Base-by-base conservation (phyloP, 2,329 filamentous ascomycete species). In the Rhynchosporium graminicola region DNA sequence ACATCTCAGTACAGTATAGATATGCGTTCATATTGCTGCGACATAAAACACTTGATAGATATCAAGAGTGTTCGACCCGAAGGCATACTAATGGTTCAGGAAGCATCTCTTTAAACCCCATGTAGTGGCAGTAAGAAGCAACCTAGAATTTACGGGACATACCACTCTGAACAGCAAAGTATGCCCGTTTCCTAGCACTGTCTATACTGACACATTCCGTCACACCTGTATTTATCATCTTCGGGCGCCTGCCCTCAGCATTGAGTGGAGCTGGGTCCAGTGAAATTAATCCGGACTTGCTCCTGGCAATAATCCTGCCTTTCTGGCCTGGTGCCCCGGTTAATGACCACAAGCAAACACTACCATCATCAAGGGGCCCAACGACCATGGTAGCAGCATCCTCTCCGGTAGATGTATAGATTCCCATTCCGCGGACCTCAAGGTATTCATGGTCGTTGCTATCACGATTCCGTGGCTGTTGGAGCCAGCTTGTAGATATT, bases 131-230 rank as follows among this genome's bases (percentile, higher is more conserved):
- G 40, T 20, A 38, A 38, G 10, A 26, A 33, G 43, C n/a, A 51
- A 42, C 15, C 33, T 40, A 29, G 40, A 55, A 60, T 31, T 26
- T 54, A 54, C 51, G 50, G 15, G 13, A 68, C 83, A 76, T 75
- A 86, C 84, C 80, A 71, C 87, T 88, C 60, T 90, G 87, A 10
- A 95, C 86, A 2, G 91, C 91, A 75, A 97, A 88, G 75, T 91
- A 96, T 12, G 88, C 92, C 70, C 83, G 83, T 69, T 87, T 81
- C 42, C 80, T 79, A 50, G 80, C 75, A 69, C 83, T 89, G 76
- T 96, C 88, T 54, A 97, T 83, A 71, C 88, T 92, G 50, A 97
- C 88, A 71, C 90, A 92, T 74, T 97, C 92, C 0, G 91, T 89
- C 0, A 92, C 86, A 28, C 82, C 83, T 1, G 87, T 86, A 68